Conservation (phyloP, 495 filamentous ascomycete genomes). For the Parathielavia appendiculata region DNA sequence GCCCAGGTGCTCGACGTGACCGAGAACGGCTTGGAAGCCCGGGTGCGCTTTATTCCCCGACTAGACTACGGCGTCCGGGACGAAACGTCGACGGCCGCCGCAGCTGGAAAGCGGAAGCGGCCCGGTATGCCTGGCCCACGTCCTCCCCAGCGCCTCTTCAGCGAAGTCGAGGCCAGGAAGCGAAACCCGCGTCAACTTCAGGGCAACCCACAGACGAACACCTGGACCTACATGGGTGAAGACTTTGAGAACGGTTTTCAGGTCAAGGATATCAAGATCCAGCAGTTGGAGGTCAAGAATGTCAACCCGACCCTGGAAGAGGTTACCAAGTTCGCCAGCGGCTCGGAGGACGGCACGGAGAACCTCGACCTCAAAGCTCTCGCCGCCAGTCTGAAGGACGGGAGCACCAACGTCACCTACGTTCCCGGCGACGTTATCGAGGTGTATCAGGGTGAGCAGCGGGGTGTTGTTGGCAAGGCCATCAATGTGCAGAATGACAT, state of each 20-base stretch:
- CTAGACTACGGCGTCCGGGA: conserved; percentile 88
- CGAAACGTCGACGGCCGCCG: conserved; percentile 50
- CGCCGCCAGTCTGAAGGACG: conserved; percentile 77
- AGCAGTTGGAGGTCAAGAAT: conserved; percentile 71
- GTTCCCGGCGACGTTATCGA: conserved; percentile 90
- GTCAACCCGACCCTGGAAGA: conserved; percentile 94
- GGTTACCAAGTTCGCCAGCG: conserved; percentile 85
- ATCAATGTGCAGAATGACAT: conserved; percentile 87
- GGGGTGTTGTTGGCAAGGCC: conserved; percentile 79
- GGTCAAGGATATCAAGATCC: conserved; percentile 89
- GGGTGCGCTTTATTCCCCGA: conserved; percentile 79
- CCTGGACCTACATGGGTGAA: conserved; percentile 77
- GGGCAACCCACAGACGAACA: conserved; percentile 58
- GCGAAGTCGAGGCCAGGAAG: conserved; percentile 87
- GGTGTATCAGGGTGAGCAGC: conserved; percentile 93
- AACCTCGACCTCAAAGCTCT: conserved; percentile 88
- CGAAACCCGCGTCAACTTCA: conserved; percentile 68
- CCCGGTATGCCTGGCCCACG: conserved; percentile 52
- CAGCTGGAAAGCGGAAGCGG: conserved; percentile 74
- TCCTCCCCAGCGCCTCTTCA: conserved; percentile 91
- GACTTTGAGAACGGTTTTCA: conserved; percentile 90
- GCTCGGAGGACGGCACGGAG: conserved; percentile 83
- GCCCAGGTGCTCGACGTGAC: conserved; percentile 92
- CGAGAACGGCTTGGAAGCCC: conserved; percentile 82
- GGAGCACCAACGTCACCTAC: conserved; percentile 70